Percentiles rank a stretch among this genome's conserved stretches.
These are phyloP conservation scores for Barnettozyma vustinii DNA, from an alignment of 805 yeast species.

Conservation along the genomic window DNA sequence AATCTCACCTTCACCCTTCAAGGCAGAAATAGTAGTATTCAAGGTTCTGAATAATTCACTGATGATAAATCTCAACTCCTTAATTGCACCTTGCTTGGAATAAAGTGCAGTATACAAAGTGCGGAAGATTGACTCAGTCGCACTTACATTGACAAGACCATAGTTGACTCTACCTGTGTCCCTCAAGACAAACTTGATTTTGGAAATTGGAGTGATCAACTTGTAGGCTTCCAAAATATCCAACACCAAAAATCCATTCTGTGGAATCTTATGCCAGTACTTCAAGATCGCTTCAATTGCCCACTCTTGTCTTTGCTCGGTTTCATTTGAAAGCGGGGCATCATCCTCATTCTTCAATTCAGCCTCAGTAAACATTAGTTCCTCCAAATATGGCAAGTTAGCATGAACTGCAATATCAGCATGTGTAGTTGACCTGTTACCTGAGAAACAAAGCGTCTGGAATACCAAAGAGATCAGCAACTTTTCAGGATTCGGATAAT, in stretches of 20 bases:
- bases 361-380: slow-evolving; percentile 17
- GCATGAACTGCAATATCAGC: slow-evolving; percentile 51
- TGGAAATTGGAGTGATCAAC: slow-evolving; percentile 36
- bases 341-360: slow-evolving; percentile 1
- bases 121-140: slow-evolving; percentile 39
- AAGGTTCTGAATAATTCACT: slow-evolving; percentile 23
- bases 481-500: slow-evolving; percentile 33
- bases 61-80: slow-evolving; percentile 25
- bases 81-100: slow-evolving; percentile 18
- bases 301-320: slow-evolving; percentile 32
- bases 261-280: slow-evolving; percentile 62
- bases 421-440: slow-evolving; percentile 83
- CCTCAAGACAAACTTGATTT: slow-evolving; percentile 39
- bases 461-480: slow-evolving; percentile 56
- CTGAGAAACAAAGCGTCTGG: slow-evolving; percentile 73
- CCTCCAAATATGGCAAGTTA: slow-evolving; percentile 32
- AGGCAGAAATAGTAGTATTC: slow-evolving; percentile 15
- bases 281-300: slow-evolving; percentile 52
- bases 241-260: slow-evolving; percentile 56
- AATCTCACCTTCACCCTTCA: slow-evolving; percentile 21
- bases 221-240: slow-evolving; percentile 45
- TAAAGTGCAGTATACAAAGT: slow-evolving; percentile 26
- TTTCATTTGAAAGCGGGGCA: slow-evolving; percentile 11
- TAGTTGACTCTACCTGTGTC: slow-evolving; percentile 28
- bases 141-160: slow-evolving; percentile 40